phyloP scores from a whole-genome alignment of 2,329 filamentous ascomycete genomes.

The Coniella vitis region DNA sequence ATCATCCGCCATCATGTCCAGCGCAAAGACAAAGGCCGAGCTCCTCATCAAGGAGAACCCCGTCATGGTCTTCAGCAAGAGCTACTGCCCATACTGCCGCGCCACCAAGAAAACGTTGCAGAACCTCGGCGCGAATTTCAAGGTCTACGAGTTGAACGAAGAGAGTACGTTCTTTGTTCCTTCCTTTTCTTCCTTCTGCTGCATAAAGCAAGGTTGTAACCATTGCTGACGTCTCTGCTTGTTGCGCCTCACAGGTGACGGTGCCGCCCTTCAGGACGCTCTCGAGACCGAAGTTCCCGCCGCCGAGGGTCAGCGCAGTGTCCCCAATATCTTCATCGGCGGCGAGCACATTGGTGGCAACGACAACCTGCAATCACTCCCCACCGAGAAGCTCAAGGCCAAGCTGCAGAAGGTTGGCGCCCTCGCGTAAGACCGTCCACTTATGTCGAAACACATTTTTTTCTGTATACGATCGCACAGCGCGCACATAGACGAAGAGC shows the following conservation, averaged over 20 bases:
- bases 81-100: conserved; percentile 89
- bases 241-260: conserved; percentile 56
- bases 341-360: conserved; percentile 94
- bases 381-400: conserved; percentile 53
- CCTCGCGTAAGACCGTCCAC: conserved; percentile 29
- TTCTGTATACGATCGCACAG: background rate
- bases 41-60: conserved; percentile 81
- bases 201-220: too few species aligned
- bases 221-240: background rate
- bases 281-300: conserved; percentile 56
- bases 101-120: conserved; percentile 70
- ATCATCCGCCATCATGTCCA: conserved; percentile 67
- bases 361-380: conserved; percentile 66
- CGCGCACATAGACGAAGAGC: background rate
- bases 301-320: conserved; percentile 69
- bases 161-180: conserved; percentile 52
- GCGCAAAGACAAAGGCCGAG: conserved; percentile 77
- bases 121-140: conserved; percentile 64
- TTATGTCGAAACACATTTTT: background rate
- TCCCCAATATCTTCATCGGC: conserved; percentile 92
- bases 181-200: background rate
- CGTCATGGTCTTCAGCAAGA: conserved; percentile 95
- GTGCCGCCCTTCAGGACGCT: conserved; percentile 72
- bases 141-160: conserved; percentile 76
- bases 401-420: conserved; percentile 38